These are phyloP conservation scores for Verticillium tricorpus DNA, from an alignment of 2,329 filamentous ascomycete species.

Conservation along the genomic window DNA sequence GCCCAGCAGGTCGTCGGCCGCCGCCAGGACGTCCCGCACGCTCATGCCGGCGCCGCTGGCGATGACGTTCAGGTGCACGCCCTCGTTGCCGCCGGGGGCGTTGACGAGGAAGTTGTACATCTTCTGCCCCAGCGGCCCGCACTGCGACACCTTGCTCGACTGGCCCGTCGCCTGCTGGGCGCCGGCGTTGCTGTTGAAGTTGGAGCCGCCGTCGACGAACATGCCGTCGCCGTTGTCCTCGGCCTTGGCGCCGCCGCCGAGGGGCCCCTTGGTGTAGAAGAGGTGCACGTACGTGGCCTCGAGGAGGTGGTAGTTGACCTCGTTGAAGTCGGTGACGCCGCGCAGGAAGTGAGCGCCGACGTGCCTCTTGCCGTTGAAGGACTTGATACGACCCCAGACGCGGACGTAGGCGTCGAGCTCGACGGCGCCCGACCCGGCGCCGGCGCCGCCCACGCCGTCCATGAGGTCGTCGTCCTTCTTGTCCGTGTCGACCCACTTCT, in stretches of 20 bases:
- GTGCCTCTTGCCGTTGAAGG: constrained; percentile 78
- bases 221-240: constrained; percentile 43
- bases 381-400: constrained; percentile 79
- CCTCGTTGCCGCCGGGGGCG: constrained; percentile 71
- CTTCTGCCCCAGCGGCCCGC: constrained; percentile 57
- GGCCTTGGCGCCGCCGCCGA: constrained; percentile 31
- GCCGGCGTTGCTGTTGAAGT: neutral
- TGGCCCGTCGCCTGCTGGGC: constrained; percentile 26
- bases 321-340: constrained; percentile 79
- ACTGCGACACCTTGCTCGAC: constrained; percentile 36
- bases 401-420: constrained; percentile 76
- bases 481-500: constrained; percentile 74
- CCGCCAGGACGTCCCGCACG: constrained; percentile 65
- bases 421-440: constrained; percentile 51
- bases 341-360: constrained; percentile 78
- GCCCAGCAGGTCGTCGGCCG: constrained; percentile 74
- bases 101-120: constrained; percentile 68
- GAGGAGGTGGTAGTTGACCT: constrained; percentile 87
- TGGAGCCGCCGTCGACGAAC: constrained; percentile 49
- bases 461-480: constrained; percentile 37
- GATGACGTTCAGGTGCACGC: constrained; percentile 76
- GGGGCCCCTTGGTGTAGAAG: constrained; percentile 69
- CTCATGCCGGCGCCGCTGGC: constrained; percentile 61
- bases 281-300: constrained; percentile 88
- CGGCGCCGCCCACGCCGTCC: constrained; percentile 32